Conservation (phyloP, 1,139 yeast species). For the Pneumocystis canis region DNA sequence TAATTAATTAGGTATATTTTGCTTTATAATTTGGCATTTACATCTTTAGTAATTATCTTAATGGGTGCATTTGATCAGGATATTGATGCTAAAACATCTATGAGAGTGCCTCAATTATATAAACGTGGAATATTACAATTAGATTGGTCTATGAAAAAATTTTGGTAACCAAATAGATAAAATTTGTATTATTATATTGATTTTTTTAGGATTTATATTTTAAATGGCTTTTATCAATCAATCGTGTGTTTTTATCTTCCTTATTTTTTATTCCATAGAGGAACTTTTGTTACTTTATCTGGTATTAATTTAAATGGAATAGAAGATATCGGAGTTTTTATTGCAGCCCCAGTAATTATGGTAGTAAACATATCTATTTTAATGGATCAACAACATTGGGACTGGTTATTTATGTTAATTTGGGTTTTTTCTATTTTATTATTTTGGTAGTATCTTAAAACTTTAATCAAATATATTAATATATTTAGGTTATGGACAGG, state of each 20-base stretch:
- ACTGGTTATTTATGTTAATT: slow-evolving; percentile 61
- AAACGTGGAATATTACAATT: slow-evolving; percentile 65
- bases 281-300: slow-evolving; percentile 40
- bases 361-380: slow-evolving; percentile 69
- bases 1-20: slow-evolving; percentile 49
- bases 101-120: slow-evolving; percentile 83
- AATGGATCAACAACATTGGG: slow-evolving; percentile 85
- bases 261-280: slow-evolving; percentile 45
- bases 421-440: slow-evolving; percentile 50
- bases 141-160: slow-evolving; percentile 70
- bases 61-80: slow-evolving; percentile 90
- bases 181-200: neutral
- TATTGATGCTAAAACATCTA: slow-evolving; percentile 63
- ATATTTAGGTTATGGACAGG: slow-evolving; percentile 52
- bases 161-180: slow-evolving; percentile 31
- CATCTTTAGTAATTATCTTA: slow-evolving; percentile 83
- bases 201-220: slow-evolving; percentile 39
- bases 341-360: slow-evolving; percentile 62
- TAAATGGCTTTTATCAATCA: slow-evolving; percentile 82
- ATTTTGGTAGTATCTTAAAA: slow-evolving; percentile 22
- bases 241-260: slow-evolving; percentile 78
- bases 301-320: slow-evolving; percentile 71
- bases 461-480: neutral
- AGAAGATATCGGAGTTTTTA: slow-evolving; percentile 69
- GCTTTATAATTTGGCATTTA: slow-evolving; percentile 87